Evolutionary conservation across 495 filamentous ascomycete genomes (phyloP).

Genomic region (Lichina pygmaea): DNA sequence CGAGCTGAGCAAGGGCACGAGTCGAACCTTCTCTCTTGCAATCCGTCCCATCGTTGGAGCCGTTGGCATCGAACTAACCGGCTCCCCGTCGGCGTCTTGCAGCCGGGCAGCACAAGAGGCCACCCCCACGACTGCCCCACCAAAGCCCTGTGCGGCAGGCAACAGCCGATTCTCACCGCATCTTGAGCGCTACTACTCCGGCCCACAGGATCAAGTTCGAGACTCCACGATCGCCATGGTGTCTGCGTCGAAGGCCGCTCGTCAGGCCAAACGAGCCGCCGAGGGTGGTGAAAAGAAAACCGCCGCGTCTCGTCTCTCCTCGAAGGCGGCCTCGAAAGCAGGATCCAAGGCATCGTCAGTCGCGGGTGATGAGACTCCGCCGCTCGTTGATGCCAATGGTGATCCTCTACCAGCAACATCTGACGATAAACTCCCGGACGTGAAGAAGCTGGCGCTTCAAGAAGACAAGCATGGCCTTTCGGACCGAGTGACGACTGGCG

Average conservation of each 20-base stretch:
- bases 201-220: neutral
- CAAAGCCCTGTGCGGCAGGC: too few relatives aligned
- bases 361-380: constrained; percentile 40
- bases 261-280: constrained; percentile 79
- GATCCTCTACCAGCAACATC: constrained; percentile 34
- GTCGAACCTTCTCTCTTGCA: too few relatives aligned
- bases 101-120: too few relatives aligned
- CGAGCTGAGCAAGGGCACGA: too few relatives aligned
- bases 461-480: constrained; percentile 91
- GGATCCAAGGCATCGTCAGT: constrained; percentile 36
- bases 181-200: neutral
- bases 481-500: constrained; percentile 94
- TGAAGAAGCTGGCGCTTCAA: constrained; percentile 62
- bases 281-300: constrained; percentile 26
- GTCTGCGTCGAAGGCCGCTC: constrained; percentile 92
- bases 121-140: too few relatives aligned
- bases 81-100: too few relatives aligned
- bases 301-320: constrained; percentile 31
- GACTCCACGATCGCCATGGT: constrained; percentile 28
- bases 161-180: neutral
- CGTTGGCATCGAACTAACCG: too few relatives aligned
- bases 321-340: constrained; percentile 34
- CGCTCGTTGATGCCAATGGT: constrained; percentile 29
- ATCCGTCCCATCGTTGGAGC: too few relatives aligned
- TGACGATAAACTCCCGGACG: constrained; percentile 44